A percentile compares a stretch with the other conserved stretches of the same genome.
These are phyloP conservation scores for Coniochaeta sp. DNA, from an alignment of 2,329 filamentous ascomycete species.

Conservation along the genomic window DNA sequence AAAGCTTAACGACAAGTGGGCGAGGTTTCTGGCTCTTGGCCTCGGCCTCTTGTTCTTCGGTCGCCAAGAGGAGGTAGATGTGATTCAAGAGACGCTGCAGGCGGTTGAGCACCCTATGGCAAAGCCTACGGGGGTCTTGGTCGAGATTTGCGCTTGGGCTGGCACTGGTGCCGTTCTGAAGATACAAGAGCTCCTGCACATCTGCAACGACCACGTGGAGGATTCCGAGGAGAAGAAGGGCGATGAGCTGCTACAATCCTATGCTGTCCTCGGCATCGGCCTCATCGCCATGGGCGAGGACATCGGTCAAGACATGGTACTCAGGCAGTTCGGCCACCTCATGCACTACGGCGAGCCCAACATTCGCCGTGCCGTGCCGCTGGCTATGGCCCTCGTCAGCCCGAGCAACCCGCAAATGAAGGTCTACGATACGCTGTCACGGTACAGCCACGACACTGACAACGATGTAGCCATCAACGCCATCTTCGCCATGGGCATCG, in stretches of 20 bases:
- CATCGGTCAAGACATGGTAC: slow-evolving; percentile 96
- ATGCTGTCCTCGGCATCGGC: slow-evolving; percentile 89
- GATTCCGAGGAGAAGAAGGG: slow-evolving; percentile 92
- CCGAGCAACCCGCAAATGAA: slow-evolving; percentile 99
- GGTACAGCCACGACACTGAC: slow-evolving; percentile 98
- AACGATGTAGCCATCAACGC: slow-evolving; percentile 97
- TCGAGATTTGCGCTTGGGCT: slow-evolving; percentile 96
- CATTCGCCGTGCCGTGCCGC: slow-evolving; percentile 89
- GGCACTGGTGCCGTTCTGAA: slow-evolving; percentile 96
- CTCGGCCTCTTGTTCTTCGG: slow-evolving; percentile 93
- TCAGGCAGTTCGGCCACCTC: slow-evolving; percentile 92
- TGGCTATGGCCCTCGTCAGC: slow-evolving; percentile 94
- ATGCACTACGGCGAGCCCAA: slow-evolving; percentile 99
- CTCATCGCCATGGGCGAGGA: slow-evolving; percentile 98
- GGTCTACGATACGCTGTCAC: slow-evolving; percentile 94
- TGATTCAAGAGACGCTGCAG: slow-evolving; percentile 93
- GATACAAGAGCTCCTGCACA: slow-evolving; percentile 92
- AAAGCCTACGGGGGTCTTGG: slow-evolving; percentile 88
- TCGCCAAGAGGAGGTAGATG: slow-evolving; percentile 96
- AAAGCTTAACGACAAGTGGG: slow-evolving; percentile 97
- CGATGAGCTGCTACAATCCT: slow-evolving; percentile 90
- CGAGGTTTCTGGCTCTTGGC: slow-evolving; percentile 89
- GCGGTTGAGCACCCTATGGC: slow-evolving; percentile 96
- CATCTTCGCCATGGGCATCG: slow-evolving; percentile 97
- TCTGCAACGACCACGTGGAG: slow-evolving; percentile 96